phyloP scores from a whole-genome alignment of 805 yeast species.

The Debaryomyces prosopidis region DNA sequence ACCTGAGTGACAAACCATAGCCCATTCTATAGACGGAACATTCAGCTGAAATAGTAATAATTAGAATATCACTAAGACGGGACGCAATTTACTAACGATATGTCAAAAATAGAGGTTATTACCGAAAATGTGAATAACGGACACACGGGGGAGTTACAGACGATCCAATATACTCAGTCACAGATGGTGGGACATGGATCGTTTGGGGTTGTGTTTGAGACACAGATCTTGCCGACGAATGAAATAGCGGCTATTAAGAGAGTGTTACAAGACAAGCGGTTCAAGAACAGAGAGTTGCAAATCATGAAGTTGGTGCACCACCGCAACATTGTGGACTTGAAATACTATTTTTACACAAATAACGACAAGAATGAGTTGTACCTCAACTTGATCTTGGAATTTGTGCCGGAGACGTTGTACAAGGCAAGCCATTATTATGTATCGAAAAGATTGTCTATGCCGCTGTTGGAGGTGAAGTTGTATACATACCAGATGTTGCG shows the following conservation, averaged over 20 bases:
- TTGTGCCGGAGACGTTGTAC: constrained; percentile 93
- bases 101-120: constrained; percentile 47
- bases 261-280: constrained; percentile 93
- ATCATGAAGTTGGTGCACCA: constrained; percentile 90
- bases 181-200: constrained; percentile 98
- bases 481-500: constrained; percentile 78
- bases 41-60: too few relatives aligned
- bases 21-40: too few relatives aligned
- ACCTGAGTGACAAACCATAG: too few relatives aligned
- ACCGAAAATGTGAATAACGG: constrained; percentile 74
- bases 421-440: constrained; percentile 86
- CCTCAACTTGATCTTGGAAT: constrained; percentile 86
- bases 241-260: constrained; percentile 90
- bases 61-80: not conserved
- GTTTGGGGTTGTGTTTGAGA: constrained; percentile 97
- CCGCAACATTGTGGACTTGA: constrained; percentile 82
- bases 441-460: constrained; percentile 75
- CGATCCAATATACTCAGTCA: constrained; percentile 74
- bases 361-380: constrained; percentile 77
- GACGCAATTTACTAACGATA: constrained; percentile 28
- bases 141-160: constrained; percentile 59
- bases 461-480: constrained; percentile 81
- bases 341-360: constrained; percentile 80
- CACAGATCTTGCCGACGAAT: constrained; percentile 70
- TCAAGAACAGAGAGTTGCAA: constrained; percentile 91